Base-by-base conservation (phyloP, 441 rosid species). In the Macaranga tanarius region DNA sequence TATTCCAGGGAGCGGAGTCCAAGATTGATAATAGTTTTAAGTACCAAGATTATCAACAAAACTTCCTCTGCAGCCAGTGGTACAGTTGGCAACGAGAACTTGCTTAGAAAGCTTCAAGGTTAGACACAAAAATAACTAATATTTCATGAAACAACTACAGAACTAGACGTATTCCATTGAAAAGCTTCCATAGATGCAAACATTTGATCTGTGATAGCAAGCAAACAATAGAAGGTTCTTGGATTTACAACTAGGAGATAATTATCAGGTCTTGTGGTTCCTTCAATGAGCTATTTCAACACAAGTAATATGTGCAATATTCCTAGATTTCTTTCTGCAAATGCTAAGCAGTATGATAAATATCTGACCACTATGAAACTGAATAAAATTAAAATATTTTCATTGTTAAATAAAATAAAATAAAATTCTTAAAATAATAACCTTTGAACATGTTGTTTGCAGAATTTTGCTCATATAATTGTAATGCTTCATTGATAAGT, bases 361-460 rank as follows among this genome's bases (percentile, higher is more conserved):
- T 60, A 63, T 58, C 9, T 19, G 42, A 54, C 67, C 70, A 76
- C 52, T 67, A 10, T 15, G 17, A 45, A 22, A 42, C 19, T 40
- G 20, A 40, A 67, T 26, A 45, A 5, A 65, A 57, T 26, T 13
- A 26, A 31, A 31, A 2, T 4, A 31, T 31, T 31, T 4, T 31
- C 5, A 5, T 31, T 31, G 38, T 4, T 31, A 31, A 31, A 2
- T 31, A 31, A 31, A 40, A 67, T 26, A 57, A 5, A 65, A 57
- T 26, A 13, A 26, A 59, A 50, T 54, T 47, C 60, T 69, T 74
- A 22, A 45, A 20, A 77, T 5, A 71, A 67, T 75, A 75, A 90
- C 97, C 99, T 83, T 79, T 83, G 77, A 86, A 83, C 85, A 85
- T 74, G 51, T 84, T 83, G 42, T 79, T 80, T 5, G 64, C 62